Percentiles rank a stretch among this genome's conserved stretches.
Conservation (phyloP, 768 basidiomycete genomes). For the Hirschioporus abietinus region DNA sequence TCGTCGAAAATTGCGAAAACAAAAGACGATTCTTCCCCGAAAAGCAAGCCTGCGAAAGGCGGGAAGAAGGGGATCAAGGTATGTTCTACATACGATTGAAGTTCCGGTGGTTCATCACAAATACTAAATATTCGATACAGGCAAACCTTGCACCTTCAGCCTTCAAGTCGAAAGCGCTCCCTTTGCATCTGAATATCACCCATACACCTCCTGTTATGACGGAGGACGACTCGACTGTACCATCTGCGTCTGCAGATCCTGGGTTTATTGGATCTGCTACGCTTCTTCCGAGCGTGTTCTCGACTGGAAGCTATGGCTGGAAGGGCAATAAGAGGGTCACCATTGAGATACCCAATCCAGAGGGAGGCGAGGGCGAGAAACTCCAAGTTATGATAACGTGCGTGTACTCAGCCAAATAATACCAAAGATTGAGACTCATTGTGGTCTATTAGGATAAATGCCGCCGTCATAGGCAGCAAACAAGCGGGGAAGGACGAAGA, state of each 20-base stretch:
- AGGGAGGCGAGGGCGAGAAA: constrained; percentile 42
- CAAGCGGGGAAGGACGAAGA: constrained; percentile 33
- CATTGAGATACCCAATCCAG: constrained; percentile 53
- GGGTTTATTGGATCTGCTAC: constrained; percentile 56
- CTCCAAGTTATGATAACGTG: constrained; percentile 74
- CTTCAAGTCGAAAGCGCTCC: constrained; percentile 63
- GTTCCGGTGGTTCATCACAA: not conserved
- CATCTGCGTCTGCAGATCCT: constrained; percentile 40
- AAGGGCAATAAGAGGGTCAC: constrained; percentile 66
- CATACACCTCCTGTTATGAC: constrained; percentile 50
- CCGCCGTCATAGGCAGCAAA: constrained; percentile 70
- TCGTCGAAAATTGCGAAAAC: constrained; percentile 50
- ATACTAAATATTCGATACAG: constrained; percentile 24
- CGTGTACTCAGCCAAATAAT: constrained; percentile 25
- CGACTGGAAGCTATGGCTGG: constrained; percentile 82
- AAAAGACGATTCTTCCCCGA: constrained; percentile 24
- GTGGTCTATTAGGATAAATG: constrained; percentile 54
- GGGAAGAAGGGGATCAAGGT: constrained; percentile 46
- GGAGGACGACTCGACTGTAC: constrained; percentile 28
- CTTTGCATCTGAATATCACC: constrained; percentile 63
- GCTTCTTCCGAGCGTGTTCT: constrained; percentile 54
- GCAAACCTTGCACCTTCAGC: constrained; percentile 39
- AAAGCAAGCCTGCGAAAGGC: constrained; percentile 29
- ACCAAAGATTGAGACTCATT: constrained; percentile 1
- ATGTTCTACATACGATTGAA: not conserved